phyloP scores from a whole-genome alignment of 495 filamentous ascomycete species.

The Aspergillus campestris region DNA sequence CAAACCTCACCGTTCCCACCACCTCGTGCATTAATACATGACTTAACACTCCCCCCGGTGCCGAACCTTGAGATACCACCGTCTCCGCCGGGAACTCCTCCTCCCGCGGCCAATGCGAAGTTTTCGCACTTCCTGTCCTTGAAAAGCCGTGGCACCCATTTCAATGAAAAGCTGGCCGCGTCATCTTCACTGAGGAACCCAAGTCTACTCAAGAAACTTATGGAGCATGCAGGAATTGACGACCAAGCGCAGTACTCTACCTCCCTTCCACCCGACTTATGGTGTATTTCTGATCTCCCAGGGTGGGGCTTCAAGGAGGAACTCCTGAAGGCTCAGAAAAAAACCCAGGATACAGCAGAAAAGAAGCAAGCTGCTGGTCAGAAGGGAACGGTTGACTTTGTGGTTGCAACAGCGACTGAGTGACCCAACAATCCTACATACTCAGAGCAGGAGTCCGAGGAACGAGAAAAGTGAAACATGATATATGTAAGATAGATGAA shows the following conservation, averaged over 20 bases:
- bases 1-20: slow-evolving; percentile 63
- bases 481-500: not conserved
- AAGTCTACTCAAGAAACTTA: slow-evolving; percentile 66
- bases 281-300: slow-evolving; percentile 59
- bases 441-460: not conserved
- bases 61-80: slow-evolving; percentile 75
- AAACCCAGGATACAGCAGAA: slow-evolving; percentile 50
- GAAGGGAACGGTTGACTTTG: slow-evolving; percentile 70
- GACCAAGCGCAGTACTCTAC: slow-evolving; percentile 64
- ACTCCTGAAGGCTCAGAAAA: slow-evolving; percentile 57
- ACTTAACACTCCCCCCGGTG: slow-evolving; percentile 75
- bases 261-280: slow-evolving; percentile 58
- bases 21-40: slow-evolving; percentile 57
- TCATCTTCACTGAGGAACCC: slow-evolving; percentile 74
- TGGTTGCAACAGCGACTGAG: slow-evolving; percentile 33
- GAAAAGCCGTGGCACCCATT: slow-evolving; percentile 81
- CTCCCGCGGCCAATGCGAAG: slow-evolving; percentile 56
- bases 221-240: slow-evolving; percentile 69
- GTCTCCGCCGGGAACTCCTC: slow-evolving; percentile 73
- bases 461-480: not conserved
- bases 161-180: slow-evolving; percentile 72
- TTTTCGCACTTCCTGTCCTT: slow-evolving; percentile 76
- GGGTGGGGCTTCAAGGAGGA: slow-evolving; percentile 65
- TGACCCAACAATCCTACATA: not conserved
- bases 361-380: slow-evolving; percentile 43